Base-by-base conservation (phyloP, 2,329 filamentous ascomycete genomes). In the Epichloe glyceriae region DNA sequence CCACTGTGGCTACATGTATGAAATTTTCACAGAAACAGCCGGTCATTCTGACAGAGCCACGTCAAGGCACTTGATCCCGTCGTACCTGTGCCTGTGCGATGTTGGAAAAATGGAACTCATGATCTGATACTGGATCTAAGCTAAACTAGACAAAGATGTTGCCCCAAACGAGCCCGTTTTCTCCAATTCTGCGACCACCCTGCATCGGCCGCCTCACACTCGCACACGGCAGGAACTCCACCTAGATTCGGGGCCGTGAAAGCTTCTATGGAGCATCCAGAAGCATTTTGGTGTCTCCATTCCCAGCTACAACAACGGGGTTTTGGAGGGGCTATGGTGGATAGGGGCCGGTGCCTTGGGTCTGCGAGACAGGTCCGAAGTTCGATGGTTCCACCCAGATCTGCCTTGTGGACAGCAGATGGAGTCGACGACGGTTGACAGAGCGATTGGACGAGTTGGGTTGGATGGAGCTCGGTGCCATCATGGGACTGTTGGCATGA, bases 181-280 rank as follows among this genome's bases (percentile, higher is more conserved):
- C 51, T 45, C 52, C 43, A 50, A 53, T 50, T 54, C 55, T 56
- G 53, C 50, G 46, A 48, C 48, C 46, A 50, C 53, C 51, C 55
- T 52, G 46, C 50, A 41, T 17, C 11, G 30, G 46, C 35, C 35
- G 35, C 20, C 20, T 47, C 46, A 30, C 15, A 39, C 46, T 22
- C 40, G 34, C 47, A 35, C 39, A 42, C 51, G 55, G 49, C 51
- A 51, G 22, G 52, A 54, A 54, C 55, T 56, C 57, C 57, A 58
- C 57, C 44, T 42, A 43, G 46, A 48, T 38, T 52, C 41, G 46
- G 50, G 53, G 51, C 54, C 53, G 52, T 52, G 53, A 57, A 57
- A 57, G 52, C 57, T 60, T 60, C 57, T 54, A 57, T 53, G 54
- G 51, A 41, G 45, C 46, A 45, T 39, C 49, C 56, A 53, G 57